Evolutionary conservation across 129 eudicot species (phyloP).

Genomic region (Logfia minima): DNA sequence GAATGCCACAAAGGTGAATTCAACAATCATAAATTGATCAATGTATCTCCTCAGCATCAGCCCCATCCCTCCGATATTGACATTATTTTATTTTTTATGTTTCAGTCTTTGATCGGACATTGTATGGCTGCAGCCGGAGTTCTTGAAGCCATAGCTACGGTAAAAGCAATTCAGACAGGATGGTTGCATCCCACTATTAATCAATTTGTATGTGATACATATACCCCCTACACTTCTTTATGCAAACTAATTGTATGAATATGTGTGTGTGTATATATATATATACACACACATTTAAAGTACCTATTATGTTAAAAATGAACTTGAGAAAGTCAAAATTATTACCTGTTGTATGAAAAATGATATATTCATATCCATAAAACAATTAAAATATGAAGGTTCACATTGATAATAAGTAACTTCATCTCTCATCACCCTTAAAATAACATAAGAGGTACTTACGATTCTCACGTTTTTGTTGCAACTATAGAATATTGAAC

Average conservation of each 20-base stretch:
- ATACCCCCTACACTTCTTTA: neutral
- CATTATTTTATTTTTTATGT: neutral
- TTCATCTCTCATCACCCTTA: neutral
- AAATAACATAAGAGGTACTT: too few species aligned
- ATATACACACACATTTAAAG: too few species aligned
- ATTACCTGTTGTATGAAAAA: too few species aligned
- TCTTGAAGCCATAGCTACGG: slow-evolving; percentile 14
- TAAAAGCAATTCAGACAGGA: slow-evolving; percentile 23
- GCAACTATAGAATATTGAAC: slow-evolving; percentile 33
- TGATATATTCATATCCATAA: too few species aligned
- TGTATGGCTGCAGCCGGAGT: slow-evolving; percentile 8
- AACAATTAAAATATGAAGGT: too few species aligned
- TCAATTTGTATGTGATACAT: slow-evolving; percentile 1
- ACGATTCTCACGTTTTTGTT: neutral
- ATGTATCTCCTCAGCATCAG: neutral
- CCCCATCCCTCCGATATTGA: neutral
- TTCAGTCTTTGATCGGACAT: slow-evolving; percentile 16
- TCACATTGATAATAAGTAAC: too few species aligned
- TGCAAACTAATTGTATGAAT: neutral
- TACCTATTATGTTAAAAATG: too few species aligned
- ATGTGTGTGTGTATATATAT: neutral
- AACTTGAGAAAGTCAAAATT: too few species aligned
- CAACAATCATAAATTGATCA: neutral
- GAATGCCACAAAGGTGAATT: slow-evolving; percentile 23
- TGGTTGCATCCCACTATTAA: slow-evolving; percentile 25